These are phyloP conservation scores for Alternaria rosae DNA, from an alignment of 2,329 filamentous ascomycete genomes.

Conservation along the genomic window DNA sequence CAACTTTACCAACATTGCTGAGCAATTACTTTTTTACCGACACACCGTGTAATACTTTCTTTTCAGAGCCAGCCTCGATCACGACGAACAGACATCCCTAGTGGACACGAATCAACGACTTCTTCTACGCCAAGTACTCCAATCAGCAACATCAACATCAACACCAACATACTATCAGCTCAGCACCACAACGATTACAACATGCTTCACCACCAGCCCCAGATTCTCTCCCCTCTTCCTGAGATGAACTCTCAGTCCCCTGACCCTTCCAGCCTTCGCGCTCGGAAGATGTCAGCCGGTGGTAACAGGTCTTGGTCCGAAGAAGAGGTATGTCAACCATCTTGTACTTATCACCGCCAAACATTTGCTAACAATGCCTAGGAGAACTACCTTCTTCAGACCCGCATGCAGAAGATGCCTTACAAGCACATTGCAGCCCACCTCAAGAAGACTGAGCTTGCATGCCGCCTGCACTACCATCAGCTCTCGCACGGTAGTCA, in stretches of 20 bases:
- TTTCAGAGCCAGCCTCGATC: slow-evolving; percentile 49
- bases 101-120: slow-evolving; percentile 37
- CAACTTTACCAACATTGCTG: slow-evolving; percentile 37
- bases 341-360: not conserved
- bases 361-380: slow-evolving; percentile 49
- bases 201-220: slow-evolving; percentile 51
- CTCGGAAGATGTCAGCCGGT: slow-evolving; percentile 73
- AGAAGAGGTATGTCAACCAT: slow-evolving; percentile 70
- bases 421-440: slow-evolving; percentile 90
- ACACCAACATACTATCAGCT: not conserved
- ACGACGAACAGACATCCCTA: slow-evolving; percentile 57
- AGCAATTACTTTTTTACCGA: slow-evolving; percentile 30
- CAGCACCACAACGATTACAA: slow-evolving; percentile 12
- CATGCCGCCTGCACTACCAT: slow-evolving; percentile 86
- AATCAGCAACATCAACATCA: slow-evolving; percentile 46
- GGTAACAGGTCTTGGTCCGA: slow-evolving; percentile 85
- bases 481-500: slow-evolving; percentile 84
- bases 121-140: slow-evolving; percentile 6
- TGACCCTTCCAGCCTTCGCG: slow-evolving; percentile 63
- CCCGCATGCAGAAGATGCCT: slow-evolving; percentile 85
- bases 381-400: slow-evolving; percentile 86
- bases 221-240: slow-evolving; percentile 48
- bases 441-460: slow-evolving; percentile 86
- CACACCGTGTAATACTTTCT: slow-evolving; percentile 47
- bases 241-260: slow-evolving; percentile 45